phyloP scores from a whole-genome alignment of 1,284 basidiomycete species.

The Mycena citricolor region DNA sequence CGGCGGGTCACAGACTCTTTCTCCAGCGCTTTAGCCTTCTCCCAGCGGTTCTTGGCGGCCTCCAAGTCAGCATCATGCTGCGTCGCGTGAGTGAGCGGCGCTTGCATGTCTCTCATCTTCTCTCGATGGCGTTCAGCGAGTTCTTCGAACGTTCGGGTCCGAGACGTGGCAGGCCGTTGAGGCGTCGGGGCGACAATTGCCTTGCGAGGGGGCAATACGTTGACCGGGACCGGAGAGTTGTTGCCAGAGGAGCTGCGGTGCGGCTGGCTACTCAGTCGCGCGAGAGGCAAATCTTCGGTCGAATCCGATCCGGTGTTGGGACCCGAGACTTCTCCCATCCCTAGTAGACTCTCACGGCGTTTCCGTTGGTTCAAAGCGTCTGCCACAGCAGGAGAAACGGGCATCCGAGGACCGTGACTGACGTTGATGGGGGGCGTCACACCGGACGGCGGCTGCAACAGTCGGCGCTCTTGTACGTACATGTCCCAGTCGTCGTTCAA shows the following conservation, averaged over 20 bases:
- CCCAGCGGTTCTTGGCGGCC: slow-evolving; percentile 73
- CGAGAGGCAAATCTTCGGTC: slow-evolving; percentile 57
- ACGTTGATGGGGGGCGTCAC: slow-evolving; percentile 69
- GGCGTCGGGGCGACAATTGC: slow-evolving; percentile 47
- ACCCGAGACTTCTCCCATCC: slow-evolving; percentile 34
- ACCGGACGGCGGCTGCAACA: slow-evolving; percentile 79
- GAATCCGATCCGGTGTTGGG: slow-evolving; percentile 42
- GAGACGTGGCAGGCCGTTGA: slow-evolving; percentile 45
- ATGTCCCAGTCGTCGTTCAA: slow-evolving; percentile 74
- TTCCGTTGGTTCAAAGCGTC: slow-evolving; percentile 71
- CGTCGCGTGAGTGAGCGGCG: slow-evolving; percentile 69
- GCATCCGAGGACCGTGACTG: slow-evolving; percentile 37
- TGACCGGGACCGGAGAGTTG: slow-evolving; percentile 40
- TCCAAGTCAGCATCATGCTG: slow-evolving; percentile 68
- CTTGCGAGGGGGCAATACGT: slow-evolving; percentile 66
- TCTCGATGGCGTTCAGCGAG: slow-evolving; percentile 78
- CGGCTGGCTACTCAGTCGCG: slow-evolving; percentile 36
- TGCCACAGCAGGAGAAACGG: slow-evolving; percentile 67
- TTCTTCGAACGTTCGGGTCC: slow-evolving; percentile 75
- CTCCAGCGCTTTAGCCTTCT: slow-evolving; percentile 66
- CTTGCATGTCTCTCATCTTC: slow-evolving; percentile 74
- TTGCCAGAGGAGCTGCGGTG: slow-evolving; percentile 36
- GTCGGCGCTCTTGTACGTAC: slow-evolving; percentile 76
- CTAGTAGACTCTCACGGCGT: slow-evolving; percentile 59
- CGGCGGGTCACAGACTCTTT: slow-evolving; percentile 65